These are phyloP conservation scores for Cicer arietinum DNA, from an alignment of 306 rosid species.

Conservation along the genomic window DNA sequence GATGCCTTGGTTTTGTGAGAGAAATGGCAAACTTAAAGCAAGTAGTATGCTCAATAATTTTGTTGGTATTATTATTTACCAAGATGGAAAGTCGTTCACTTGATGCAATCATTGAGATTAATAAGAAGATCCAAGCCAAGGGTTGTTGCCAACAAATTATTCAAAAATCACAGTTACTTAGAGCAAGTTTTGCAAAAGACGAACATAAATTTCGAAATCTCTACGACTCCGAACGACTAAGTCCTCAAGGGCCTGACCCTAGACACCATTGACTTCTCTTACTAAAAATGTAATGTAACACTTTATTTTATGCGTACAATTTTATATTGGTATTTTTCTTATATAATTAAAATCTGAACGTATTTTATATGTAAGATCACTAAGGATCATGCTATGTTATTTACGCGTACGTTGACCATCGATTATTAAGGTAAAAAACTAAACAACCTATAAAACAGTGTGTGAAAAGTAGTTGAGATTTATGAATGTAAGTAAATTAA, in stretches of 20 bases:
- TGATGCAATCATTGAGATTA: conserved; percentile 29
- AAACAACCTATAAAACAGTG: too few species aligned
- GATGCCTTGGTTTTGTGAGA: not conserved
- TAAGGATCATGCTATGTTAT: not conserved
- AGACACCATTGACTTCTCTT: conserved; percentile 45
- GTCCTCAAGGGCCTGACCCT: conserved; percentile 59
- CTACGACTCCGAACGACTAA: conserved; percentile 34
- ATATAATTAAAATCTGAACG: not conserved
- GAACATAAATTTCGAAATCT: not conserved
- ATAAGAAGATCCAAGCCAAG: conserved; percentile 23
- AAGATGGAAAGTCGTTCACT: conserved; percentile 46
- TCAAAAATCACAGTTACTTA: conserved; percentile 38
- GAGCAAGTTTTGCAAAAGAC: conserved; percentile 35
- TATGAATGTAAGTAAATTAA: too few species aligned
- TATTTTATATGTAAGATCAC: too few species aligned
- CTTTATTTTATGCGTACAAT: not conserved
- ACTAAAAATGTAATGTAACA: not conserved
- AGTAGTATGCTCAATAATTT: conserved; percentile 18
- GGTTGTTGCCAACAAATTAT: conserved; percentile 12
- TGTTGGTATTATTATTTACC: conserved; percentile 27
- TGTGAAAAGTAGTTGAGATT: too few species aligned
- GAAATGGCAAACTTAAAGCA: conserved; percentile 48
- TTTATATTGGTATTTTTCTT: not conserved
- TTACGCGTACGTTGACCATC: not conserved
- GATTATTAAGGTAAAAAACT: too few species aligned